Conservation (phyloP, 164 flowering plant species). For the Amborella trichopoda region DNA sequence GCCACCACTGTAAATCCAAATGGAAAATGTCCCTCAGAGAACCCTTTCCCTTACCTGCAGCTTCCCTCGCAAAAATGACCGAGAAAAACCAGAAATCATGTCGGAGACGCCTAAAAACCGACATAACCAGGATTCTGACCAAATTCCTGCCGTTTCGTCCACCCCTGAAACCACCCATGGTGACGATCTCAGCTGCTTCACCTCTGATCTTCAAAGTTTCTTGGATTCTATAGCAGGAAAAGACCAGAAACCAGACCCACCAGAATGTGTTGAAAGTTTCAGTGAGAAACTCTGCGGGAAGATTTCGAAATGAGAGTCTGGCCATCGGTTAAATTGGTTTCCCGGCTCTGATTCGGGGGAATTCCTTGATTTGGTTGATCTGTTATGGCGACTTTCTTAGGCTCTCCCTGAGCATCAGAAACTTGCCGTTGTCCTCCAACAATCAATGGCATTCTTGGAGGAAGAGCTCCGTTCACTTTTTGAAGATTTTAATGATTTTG, state of each 20-base stretch:
- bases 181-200: neutral
- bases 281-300: constrained; percentile 18
- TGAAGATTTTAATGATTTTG: constrained; percentile 17
- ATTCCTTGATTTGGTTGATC: constrained; percentile 16
- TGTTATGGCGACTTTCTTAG: constrained; percentile 14
- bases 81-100: no score
- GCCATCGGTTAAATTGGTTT: constrained; percentile 16
- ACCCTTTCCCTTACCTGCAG: no score
- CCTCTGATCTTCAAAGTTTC: neutral
- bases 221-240: neutral
- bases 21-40: constrained; percentile 3
- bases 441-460: constrained; percentile 50
- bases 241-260: constrained; percentile 14
- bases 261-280: constrained; percentile 15
- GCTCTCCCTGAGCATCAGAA: constrained; percentile 8
- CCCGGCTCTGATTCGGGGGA: constrained; percentile 9
- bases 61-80: no score
- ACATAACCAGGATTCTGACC: neutral
- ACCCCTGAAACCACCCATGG: neutral
- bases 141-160: neutral
- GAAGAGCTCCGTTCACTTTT: constrained; percentile 49
- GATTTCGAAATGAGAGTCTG: constrained; percentile 16
- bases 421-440: constrained; percentile 23
- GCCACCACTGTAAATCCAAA: neutral
- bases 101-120: neutral